Conservation (phyloP, 2,329 filamentous ascomycete species). For the Neofusicoccum sp. region DNA sequence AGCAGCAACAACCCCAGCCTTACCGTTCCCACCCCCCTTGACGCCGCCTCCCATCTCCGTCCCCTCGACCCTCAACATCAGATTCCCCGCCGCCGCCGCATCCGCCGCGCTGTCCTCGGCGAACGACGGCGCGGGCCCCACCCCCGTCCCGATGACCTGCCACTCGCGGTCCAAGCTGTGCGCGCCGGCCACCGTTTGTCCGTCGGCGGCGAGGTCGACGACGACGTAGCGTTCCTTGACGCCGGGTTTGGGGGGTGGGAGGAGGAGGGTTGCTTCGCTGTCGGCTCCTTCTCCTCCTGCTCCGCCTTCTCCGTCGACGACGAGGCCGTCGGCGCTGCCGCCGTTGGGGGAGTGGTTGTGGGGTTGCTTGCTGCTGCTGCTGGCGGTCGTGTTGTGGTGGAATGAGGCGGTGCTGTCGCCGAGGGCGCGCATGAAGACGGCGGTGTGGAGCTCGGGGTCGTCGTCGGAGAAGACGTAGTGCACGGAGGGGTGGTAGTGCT, state of each 20-base stretch:
- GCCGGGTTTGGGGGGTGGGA: constrained; percentile 48
- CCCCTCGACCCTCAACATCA: constrained; percentile 65
- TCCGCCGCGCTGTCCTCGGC: constrained; percentile 41
- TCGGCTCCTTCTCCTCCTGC: constrained; percentile 23
- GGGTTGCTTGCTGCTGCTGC: constrained; percentile 28
- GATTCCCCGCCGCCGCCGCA: constrained; percentile 27
- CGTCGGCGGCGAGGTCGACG: constrained; percentile 50
- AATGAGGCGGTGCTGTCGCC: constrained; percentile 43
- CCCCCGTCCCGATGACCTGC: constrained; percentile 58
- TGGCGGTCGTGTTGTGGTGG: constrained; percentile 14
- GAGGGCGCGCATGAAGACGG: constrained; percentile 59
- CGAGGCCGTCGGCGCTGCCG: constrained; percentile 14
- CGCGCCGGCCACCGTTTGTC: constrained; percentile 61
- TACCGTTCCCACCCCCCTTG: constrained; percentile 17
- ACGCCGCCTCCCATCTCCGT: constrained; percentile 35
- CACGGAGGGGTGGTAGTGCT: constrained; percentile 78
- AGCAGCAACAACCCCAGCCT: constrained; percentile 12
- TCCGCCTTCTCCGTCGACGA: constrained; percentile 20
- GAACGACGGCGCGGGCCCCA: constrained; percentile 63
- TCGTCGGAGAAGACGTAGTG: constrained; percentile 95
- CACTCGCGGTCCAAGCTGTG: constrained; percentile 74
- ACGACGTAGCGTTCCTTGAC: constrained; percentile 57
- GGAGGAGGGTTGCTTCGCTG: constrained; percentile 26
- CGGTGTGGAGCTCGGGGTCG: constrained; percentile 72
- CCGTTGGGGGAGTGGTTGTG: constrained; percentile 26